phyloP scores from a whole-genome alignment of 129 eudicot genomes.

The Artemisia tridentata region DNA sequence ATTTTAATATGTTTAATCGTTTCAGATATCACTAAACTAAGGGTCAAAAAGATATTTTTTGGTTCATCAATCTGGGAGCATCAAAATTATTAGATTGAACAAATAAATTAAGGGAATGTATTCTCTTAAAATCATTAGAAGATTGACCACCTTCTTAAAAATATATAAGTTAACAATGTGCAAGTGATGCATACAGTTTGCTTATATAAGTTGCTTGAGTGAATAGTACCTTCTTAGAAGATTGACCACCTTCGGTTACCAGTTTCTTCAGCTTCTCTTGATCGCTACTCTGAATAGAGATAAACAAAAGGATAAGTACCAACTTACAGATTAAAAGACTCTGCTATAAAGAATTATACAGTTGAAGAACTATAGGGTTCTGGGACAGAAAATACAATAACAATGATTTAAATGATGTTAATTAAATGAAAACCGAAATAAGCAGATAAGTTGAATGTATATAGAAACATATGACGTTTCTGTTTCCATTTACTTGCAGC shows the following conservation, averaged over 20 bases:
- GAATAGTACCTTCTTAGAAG: conserved; percentile 40
- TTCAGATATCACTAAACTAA: too few relatives aligned
- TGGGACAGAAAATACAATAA: too few relatives aligned
- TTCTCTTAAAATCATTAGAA: too few relatives aligned
- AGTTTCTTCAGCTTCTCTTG: conserved; percentile 65
- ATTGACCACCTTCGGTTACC: conserved; percentile 28
- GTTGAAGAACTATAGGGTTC: too few relatives aligned
- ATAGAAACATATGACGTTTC: neutral
- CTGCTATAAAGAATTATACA: too few relatives aligned
- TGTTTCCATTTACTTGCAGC: neutral
- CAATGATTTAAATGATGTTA: too few relatives aligned
- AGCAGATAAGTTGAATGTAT: neutral
- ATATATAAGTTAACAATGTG: neutral
- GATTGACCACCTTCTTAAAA: neutral
- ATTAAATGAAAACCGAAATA: neutral
- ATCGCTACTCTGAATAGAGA: conserved; percentile 52
- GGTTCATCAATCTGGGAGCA: too few relatives aligned
- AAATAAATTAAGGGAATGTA: too few relatives aligned
- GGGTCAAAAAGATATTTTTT: too few relatives aligned
- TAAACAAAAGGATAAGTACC: neutral
- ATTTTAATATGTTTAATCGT: too few relatives aligned
- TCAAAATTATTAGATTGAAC: too few relatives aligned
- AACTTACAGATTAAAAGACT: too few relatives aligned
- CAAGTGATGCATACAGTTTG: conserved; percentile 5
- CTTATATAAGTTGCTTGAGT: conserved; percentile 3